Conservation (phyloP, 2,329 filamentous ascomycete genomes). For the Cylindrodendrum hubeiense region DNA sequence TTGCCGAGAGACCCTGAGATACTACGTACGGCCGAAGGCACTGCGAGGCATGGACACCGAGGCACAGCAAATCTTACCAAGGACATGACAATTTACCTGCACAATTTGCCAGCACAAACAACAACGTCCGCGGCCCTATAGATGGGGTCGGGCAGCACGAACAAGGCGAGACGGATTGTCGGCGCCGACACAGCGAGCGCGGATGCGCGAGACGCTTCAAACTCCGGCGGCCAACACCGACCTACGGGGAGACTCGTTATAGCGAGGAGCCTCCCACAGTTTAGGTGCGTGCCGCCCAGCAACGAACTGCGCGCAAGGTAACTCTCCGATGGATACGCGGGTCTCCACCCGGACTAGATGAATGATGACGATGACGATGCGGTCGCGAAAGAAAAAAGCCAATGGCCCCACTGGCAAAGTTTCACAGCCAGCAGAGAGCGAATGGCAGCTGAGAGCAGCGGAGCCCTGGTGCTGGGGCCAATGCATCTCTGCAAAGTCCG, state of each 20-base stretch:
- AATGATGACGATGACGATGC: constrained; percentile 3
- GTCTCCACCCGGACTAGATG: not conserved
- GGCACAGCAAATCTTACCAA: not conserved
- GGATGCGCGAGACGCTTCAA: not conserved
- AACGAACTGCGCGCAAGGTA: not conserved
- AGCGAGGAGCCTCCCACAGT: not conserved
- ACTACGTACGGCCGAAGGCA: not conserved
- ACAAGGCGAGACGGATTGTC: not conserved
- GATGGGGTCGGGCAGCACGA: not conserved
- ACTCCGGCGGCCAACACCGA: not conserved
- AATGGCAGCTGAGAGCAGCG: not conserved
- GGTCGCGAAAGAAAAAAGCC: not conserved
- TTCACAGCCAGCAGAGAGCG: constrained; percentile 2
- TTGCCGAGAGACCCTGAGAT: not conserved
- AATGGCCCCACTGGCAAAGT: constrained; percentile 17
- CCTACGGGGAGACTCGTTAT: not conserved
- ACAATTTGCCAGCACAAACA: not conserved
- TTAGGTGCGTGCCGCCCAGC: not conserved
- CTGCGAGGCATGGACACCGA: not conserved
- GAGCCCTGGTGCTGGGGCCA: constrained; percentile 1
- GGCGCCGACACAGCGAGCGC: not conserved
- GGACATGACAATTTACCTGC: not conserved
- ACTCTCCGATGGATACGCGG: constrained; percentile 3
- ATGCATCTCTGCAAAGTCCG: not conserved
- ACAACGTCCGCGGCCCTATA: not conserved